A percentile compares a stretch with the other conserved stretches of the same genome.
Evolutionary conservation across 495 filamentous ascomycete genomes (phyloP).

Genomic region (Aspergillus kassunensis): DNA sequence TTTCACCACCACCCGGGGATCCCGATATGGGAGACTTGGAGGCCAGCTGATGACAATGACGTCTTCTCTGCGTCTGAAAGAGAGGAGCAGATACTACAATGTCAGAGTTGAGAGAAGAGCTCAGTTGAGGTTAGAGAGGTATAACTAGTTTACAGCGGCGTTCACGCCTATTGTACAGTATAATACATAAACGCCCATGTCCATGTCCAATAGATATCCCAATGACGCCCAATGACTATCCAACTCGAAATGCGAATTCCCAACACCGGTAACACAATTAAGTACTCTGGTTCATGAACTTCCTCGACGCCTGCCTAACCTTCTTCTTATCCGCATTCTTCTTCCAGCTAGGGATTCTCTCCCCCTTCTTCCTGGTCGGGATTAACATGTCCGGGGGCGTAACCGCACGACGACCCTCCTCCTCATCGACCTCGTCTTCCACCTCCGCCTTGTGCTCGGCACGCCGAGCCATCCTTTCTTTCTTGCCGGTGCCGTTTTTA

Average conservation of each 20-base stretch:
- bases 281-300: conserved; percentile 1
- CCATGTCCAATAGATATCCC: neutral
- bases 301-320: conserved; percentile 40
- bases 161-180: conserved; percentile 18
- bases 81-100: neutral
- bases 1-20: too few relatives aligned
- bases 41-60: too few relatives aligned
- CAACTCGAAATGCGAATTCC: neutral
- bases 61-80: too few relatives aligned
- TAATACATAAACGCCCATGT: conserved; percentile 13
- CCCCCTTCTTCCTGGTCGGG: conserved; percentile 34
- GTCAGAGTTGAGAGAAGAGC: conserved; percentile 18
- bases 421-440: conserved; percentile 21
- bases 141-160: conserved; percentile 9
- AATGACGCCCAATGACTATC: too few relatives aligned
- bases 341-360: conserved; percentile 46
- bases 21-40: too few relatives aligned
- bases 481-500: conserved; percentile 53
- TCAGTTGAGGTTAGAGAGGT: neutral
- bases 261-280: too few relatives aligned
- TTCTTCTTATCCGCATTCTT: conserved; percentile 43
- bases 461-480: conserved; percentile 39
- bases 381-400: too few relatives aligned
- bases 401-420: conserved; percentile 3
- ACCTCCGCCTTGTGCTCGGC: conserved; percentile 29